Evolutionary conservation across 805 yeast genomes (phyloP).

Genomic region (Wickerhamomyces kurtzmanii): DNA sequence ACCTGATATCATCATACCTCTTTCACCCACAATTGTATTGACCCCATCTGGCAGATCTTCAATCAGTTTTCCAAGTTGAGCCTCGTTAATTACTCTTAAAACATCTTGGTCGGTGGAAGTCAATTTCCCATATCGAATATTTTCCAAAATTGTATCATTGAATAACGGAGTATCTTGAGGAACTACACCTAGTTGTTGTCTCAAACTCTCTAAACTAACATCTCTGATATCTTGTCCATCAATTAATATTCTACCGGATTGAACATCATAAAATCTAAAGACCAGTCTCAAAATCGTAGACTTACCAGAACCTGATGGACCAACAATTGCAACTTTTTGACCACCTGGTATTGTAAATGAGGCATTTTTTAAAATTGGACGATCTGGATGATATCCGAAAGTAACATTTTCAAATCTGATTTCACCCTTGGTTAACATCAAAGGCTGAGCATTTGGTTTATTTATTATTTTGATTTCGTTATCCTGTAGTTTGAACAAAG

Average conservation of each 20-base stretch:
- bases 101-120: conserved; percentile 70
- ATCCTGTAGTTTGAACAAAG: conserved; percentile 76
- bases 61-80: conserved; percentile 57
- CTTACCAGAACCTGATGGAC: conserved; percentile 95
- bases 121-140: conserved; percentile 77
- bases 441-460: conserved; percentile 49
- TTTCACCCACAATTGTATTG: conserved; percentile 85
- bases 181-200: conserved; percentile 78
- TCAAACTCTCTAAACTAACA: conserved; percentile 64
- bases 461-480: conserved; percentile 61
- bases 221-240: conserved; percentile 84
- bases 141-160: conserved; percentile 83
- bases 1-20: conserved; percentile 99
- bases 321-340: conserved; percentile 85
- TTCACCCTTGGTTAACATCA: conserved; percentile 47
- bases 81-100: conserved; percentile 48
- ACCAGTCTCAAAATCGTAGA: conserved; percentile 78
- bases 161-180: conserved; percentile 97
- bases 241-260: conserved; percentile 64
- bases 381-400: conserved; percentile 83
- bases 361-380: conserved; percentile 78
- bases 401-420: conserved; percentile 84
- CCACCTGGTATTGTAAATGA: conserved; percentile 87
- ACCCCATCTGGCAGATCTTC: conserved; percentile 73
- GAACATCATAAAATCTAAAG: conserved; percentile 84